Evolutionary conservation across 2,329 filamentous ascomycete species (phyloP).

Genomic region (Claviceps purpurea): DNA sequence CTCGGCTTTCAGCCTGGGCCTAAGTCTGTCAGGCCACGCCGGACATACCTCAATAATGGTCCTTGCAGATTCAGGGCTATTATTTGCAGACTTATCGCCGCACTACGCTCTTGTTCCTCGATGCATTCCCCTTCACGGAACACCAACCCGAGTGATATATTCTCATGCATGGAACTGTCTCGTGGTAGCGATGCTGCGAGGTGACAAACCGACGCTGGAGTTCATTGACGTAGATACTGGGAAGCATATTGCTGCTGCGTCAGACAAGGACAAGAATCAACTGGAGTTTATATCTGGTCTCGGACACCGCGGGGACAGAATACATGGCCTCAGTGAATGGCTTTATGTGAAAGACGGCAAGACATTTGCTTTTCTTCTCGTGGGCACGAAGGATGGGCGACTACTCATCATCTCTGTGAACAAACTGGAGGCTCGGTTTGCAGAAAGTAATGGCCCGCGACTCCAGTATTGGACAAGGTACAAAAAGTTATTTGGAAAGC

Average conservation of each 20-base stretch:
- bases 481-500: conserved; percentile 28
- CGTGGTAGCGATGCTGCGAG: conserved; percentile 35
- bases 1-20: conserved; percentile 29
- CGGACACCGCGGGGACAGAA: conserved; percentile 40
- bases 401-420: conserved; percentile 43
- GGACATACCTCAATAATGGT: conserved; percentile 34
- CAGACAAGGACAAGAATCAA: conserved; percentile 26
- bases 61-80: conserved; percentile 33
- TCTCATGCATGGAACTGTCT: conserved; percentile 38
- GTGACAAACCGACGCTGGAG: conserved; percentile 32
- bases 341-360: conserved; percentile 40
- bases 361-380: conserved; percentile 48
- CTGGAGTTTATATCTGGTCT: conserved; percentile 41
- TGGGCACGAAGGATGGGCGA: conserved; percentile 40
- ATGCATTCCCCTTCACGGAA: conserved; percentile 31
- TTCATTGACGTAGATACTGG: conserved; percentile 46
- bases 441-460: conserved; percentile 8
- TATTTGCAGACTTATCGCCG: conserved; percentile 38
- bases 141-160: conserved; percentile 40
- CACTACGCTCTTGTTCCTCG: conserved; percentile 35
- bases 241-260: conserved; percentile 32
- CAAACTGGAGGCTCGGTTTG: conserved; percentile 6
- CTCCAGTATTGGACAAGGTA: conserved; percentile 42
- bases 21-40: conserved; percentile 23
- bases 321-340: conserved; percentile 54